phyloP scores from a whole-genome alignment of 2,329 filamentous ascomycete species.

The Tolypocladium tropicale region DNA sequence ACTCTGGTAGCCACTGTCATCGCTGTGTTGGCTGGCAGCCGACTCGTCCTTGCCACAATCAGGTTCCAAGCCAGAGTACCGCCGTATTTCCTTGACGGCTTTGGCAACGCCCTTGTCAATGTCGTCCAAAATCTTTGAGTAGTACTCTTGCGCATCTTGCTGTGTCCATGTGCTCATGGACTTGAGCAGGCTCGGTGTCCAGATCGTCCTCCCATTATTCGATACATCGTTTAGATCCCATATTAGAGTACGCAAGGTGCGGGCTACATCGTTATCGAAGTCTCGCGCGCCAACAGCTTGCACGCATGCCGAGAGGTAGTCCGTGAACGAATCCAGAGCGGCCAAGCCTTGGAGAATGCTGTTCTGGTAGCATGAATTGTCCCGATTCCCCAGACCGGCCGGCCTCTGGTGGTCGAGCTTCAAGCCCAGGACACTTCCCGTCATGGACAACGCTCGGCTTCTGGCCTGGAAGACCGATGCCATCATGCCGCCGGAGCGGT shows the following conservation, averaged over 20 bases:
- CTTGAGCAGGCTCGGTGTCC: slow-evolving; percentile 74
- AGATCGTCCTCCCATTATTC: slow-evolving; percentile 68
- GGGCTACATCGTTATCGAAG: slow-evolving; percentile 25
- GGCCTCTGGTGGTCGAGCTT: slow-evolving; percentile 35
- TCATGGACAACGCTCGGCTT: slow-evolving; percentile 44
- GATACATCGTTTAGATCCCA: slow-evolving; percentile 56
- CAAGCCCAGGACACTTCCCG: slow-evolving; percentile 28
- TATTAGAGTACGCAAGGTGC: slow-evolving; percentile 54
- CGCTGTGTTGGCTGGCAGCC: slow-evolving; percentile 37
- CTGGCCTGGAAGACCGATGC: slow-evolving; percentile 48
- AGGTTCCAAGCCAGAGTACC: slow-evolving; percentile 27
- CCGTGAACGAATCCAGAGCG: slow-evolving; percentile 58
- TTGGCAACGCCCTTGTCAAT: slow-evolving; percentile 66
- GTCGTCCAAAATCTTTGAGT: slow-evolving; percentile 77
- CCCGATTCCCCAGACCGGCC: slow-evolving; percentile 74
- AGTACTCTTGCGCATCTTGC: slow-evolving; percentile 97
- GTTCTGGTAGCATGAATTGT: slow-evolving; percentile 97
- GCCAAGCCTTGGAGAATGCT: slow-evolving; percentile 82
- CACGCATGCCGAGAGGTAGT: slow-evolving; percentile 48
- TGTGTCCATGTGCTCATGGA: slow-evolving; percentile 93
- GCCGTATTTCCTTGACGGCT: slow-evolving; percentile 22
- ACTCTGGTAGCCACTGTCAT: slow-evolving; percentile 48
- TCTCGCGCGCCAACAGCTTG: slow-evolving; percentile 15
- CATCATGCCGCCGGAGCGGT: slow-evolving; percentile 41
- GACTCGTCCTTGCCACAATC: slow-evolving; percentile 30